Evolutionary conservation across 208 protist genomes (phyloP).

Genomic region (Borovskyia barvae): DNA sequence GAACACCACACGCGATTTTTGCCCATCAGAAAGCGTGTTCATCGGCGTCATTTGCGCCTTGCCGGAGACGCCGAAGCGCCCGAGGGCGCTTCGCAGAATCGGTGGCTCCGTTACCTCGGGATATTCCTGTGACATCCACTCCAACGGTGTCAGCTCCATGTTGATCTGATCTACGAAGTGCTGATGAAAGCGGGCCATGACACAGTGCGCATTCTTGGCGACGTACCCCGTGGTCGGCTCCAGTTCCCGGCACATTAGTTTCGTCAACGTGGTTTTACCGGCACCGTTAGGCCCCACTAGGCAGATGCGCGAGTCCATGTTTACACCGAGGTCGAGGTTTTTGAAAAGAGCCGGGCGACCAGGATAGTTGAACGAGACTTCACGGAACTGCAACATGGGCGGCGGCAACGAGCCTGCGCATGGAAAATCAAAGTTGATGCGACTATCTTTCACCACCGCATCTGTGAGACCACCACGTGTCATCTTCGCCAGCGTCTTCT

Average conservation of each 20-base stretch:
- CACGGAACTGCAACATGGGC: conserved; percentile 94
- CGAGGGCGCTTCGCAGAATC: conserved; percentile 92
- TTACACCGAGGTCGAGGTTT: conserved; percentile 93
- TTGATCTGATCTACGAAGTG: conserved; percentile 96
- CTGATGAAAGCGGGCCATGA: conserved; percentile 95
- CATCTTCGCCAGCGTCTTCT: conserved; percentile 95
- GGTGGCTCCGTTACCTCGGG: conserved; percentile 81
- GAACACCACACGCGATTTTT: conserved; percentile 97
- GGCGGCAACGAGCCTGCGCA: conserved; percentile 80
- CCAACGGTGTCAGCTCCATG: conserved; percentile 88
- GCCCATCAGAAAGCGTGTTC: conserved; percentile 94
- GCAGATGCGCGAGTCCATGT: conserved; percentile 95
- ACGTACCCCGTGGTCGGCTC: conserved; percentile 88
- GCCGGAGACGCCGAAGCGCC: conserved; percentile 92
- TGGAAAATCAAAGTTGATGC: conserved; percentile 86
- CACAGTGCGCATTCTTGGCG: conserved; percentile 91
- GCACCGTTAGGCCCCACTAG: conserved; percentile 97
- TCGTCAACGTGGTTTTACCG: conserved; percentile 96
- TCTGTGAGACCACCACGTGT: conserved; percentile 94
- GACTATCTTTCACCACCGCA: conserved; percentile 73
- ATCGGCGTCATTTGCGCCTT: conserved; percentile 92
- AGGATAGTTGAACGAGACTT: conserved; percentile 91
- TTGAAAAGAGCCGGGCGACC: conserved; percentile 87
- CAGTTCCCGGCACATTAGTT: conserved; percentile 94
- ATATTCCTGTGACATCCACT: conserved; percentile 95